Conservation (phyloP, 768 basidiomycete species). For the Kwoniella heveanensis region DNA sequence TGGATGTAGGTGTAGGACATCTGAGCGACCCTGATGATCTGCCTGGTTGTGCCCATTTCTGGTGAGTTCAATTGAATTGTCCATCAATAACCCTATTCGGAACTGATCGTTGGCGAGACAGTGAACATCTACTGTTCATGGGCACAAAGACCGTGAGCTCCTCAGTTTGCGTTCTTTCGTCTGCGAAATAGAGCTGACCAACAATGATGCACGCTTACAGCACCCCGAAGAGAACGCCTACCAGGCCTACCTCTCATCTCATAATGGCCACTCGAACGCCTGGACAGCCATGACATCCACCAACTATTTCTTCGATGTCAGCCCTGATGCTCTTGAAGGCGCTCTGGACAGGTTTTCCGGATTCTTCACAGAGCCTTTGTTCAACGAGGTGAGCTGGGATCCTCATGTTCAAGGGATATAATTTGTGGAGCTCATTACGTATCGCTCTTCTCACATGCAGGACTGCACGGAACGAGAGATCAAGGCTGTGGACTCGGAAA, state of each 20-base stretch:
- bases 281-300: constrained; percentile 90
- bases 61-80: constrained; percentile 31
- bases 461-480: constrained; percentile 65
- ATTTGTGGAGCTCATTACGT: not conserved
- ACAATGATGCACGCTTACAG: constrained; percentile 6
- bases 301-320: constrained; percentile 78
- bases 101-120: constrained; percentile 5
- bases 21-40: constrained; percentile 76
- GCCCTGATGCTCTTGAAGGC: constrained; percentile 58
- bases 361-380: constrained; percentile 94
- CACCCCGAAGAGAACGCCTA: constrained; percentile 83
- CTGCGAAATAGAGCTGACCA: constrained; percentile 10
- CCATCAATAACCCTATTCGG: not conserved
- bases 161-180: not conserved
- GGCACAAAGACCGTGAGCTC: constrained; percentile 64
- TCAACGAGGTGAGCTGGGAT: constrained; percentile 56
- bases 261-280: constrained; percentile 81
- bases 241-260: constrained; percentile 61
- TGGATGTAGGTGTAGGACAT: constrained; percentile 94
- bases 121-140: constrained; percentile 94
- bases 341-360: constrained; percentile 57
- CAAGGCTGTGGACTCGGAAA: constrained; percentile 79
- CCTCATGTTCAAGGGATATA: not conserved
- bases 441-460: constrained; percentile 5
- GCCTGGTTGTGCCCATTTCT: constrained; percentile 58